phyloP scores from a whole-genome alignment of 1,284 basidiomycete species.

The Neolentinus lepideus region DNA sequence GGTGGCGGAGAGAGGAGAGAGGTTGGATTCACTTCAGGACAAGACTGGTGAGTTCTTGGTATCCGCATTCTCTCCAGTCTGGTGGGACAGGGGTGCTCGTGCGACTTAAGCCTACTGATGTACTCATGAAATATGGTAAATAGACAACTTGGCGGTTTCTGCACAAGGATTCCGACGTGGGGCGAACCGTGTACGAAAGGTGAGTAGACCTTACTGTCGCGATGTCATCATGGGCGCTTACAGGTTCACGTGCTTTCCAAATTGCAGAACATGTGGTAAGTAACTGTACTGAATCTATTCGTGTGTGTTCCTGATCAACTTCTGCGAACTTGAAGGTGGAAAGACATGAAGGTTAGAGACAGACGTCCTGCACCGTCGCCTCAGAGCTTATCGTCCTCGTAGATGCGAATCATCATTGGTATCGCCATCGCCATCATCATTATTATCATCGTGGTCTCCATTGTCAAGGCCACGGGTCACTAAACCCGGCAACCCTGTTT shows the following conservation, averaged over 20 bases:
- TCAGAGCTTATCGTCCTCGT: conserved; percentile 1
- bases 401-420: conserved; percentile 90
- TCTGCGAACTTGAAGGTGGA: conserved; percentile 63
- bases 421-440: conserved; percentile 84
- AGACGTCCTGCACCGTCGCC: not conserved
- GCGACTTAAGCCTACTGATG: no score
- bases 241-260: not conserved
- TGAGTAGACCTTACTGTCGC: conserved; percentile 38
- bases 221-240: not conserved
- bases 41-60: conserved; percentile 78
- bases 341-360: conserved; percentile 83
- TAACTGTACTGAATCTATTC: conserved; percentile 10
- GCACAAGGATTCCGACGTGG: conserved; percentile 98
- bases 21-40: conserved; percentile 91
- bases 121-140: no score
- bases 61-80: not conserved
- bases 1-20: conserved; percentile 92
- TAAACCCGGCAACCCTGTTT: conserved; percentile 12
- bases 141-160: conserved; percentile 96
- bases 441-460: conserved; percentile 88
- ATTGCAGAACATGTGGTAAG: conserved; percentile 78
- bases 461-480: conserved; percentile 74
- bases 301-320: conserved; percentile 9
- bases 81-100: no score
- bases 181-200: conserved; percentile 96